Evolutionary conservation across 2,329 filamentous ascomycete species (phyloP).

Genomic region (Talaromyces sp.): DNA sequence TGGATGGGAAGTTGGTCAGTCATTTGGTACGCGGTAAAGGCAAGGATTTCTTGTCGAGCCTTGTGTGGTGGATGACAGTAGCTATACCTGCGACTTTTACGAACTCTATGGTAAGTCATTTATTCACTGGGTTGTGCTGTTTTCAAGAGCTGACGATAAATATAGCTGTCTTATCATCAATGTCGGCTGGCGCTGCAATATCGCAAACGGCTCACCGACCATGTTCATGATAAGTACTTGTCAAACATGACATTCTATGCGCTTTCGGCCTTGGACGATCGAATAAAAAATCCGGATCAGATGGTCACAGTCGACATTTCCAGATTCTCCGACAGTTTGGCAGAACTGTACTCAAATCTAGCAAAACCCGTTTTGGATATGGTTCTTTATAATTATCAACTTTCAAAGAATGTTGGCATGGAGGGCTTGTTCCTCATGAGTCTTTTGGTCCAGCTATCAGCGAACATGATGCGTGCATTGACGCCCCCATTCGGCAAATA

Average conservation of each 20-base stretch:
- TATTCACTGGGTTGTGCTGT: neutral
- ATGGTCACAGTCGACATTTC: slow-evolving; percentile 94
- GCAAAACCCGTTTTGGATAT: slow-evolving; percentile 94
- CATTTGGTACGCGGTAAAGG: slow-evolving; percentile 86
- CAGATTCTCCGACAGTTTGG: slow-evolving; percentile 90
- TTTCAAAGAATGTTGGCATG: slow-evolving; percentile 91
- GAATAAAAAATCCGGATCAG: slow-evolving; percentile 98
- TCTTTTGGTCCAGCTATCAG: slow-evolving; percentile 85
- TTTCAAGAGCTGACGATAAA: slow-evolving; percentile 7
- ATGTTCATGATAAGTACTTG: slow-evolving; percentile 92
- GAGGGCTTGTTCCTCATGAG: slow-evolving; percentile 96
- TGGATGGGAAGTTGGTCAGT: slow-evolving; percentile 91
- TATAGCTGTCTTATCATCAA: slow-evolving; percentile 88
- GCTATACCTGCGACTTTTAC: slow-evolving; percentile 95
- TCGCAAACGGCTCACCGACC: slow-evolving; percentile 83
- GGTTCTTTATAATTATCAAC: slow-evolving; percentile 90
- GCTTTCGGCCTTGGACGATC: slow-evolving; percentile 87
- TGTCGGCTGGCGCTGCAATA: slow-evolving; percentile 91
- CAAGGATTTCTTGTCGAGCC: slow-evolving; percentile 77
- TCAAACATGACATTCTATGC: slow-evolving; percentile 98
- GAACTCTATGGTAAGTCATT: slow-evolving; percentile 82
- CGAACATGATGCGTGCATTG: slow-evolving; percentile 85
- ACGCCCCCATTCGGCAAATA: slow-evolving; percentile 97
- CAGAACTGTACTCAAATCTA: slow-evolving; percentile 91
- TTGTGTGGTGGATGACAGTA: slow-evolving; percentile 98